These are phyloP conservation scores for Apophysomyces sp. DNA, from an alignment of 371 early-diverging fungal species.

Conservation along the genomic window DNA sequence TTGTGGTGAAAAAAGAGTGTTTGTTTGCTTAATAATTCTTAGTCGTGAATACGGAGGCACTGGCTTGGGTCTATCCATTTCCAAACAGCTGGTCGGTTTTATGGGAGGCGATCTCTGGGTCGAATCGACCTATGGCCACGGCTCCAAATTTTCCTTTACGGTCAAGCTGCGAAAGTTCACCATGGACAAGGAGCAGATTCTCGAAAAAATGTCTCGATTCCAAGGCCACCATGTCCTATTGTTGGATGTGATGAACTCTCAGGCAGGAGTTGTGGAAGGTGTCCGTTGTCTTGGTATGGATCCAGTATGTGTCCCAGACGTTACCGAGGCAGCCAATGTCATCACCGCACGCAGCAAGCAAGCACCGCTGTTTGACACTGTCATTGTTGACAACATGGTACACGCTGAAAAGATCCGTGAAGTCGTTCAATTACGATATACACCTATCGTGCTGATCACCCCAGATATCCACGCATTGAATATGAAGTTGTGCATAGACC, in stretches of 20 bases:
- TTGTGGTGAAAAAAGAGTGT: neutral
- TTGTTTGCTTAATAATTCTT: neutral
- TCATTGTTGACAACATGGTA: constrained; percentile 31
- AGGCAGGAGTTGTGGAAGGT: constrained; percentile 6
- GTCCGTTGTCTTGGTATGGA: constrained; percentile 8
- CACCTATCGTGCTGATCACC: constrained; percentile 59
- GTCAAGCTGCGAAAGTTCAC: constrained; percentile 40
- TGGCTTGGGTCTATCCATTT: constrained; percentile 53
- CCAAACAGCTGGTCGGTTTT: constrained; percentile 41
- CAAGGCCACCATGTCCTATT: constrained; percentile 42
- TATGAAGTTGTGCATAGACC: constrained; percentile 61
- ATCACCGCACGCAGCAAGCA: constrained; percentile 4
- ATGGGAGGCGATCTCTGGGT: constrained; percentile 67
- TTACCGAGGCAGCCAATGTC: constrained; percentile 8
- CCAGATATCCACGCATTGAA: constrained; percentile 34
- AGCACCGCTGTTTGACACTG: constrained; percentile 29
- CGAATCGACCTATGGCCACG: constrained; percentile 57
- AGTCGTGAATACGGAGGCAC: constrained; percentile 24
- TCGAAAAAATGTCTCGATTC: constrained; percentile 43
- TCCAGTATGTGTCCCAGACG: constrained; percentile 18
- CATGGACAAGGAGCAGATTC: constrained; percentile 35
- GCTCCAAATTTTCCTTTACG: constrained; percentile 69
- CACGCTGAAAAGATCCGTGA: constrained; percentile 40
- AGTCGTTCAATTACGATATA: constrained; percentile 47
- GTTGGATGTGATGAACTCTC: constrained; percentile 25